Evolutionary conservation across 1,284 basidiomycete genomes (phyloP).

Genomic region (Ustilago trichophora): DNA sequence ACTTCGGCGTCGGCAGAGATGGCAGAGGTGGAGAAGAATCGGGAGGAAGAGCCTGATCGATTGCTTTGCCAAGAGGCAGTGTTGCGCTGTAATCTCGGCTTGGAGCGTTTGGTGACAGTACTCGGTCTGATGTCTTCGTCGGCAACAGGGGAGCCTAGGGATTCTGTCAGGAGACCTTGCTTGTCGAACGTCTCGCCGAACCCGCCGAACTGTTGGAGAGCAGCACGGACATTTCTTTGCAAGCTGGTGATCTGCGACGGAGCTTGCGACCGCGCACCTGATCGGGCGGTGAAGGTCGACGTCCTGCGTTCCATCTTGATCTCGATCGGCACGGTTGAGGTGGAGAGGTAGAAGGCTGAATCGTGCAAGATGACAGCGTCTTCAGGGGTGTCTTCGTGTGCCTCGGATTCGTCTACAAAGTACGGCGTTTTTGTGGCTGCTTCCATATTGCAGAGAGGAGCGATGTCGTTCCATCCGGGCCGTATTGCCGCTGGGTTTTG

Average conservation of each 20-base stretch:
- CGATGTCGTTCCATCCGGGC: constrained; percentile 46
- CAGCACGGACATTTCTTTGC: constrained; percentile 8
- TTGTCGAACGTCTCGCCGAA: constrained; percentile 18
- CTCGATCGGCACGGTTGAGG: constrained; percentile 9
- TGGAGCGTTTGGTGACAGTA: not conserved
- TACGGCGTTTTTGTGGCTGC: constrained; percentile 6
- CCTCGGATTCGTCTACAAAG: constrained; percentile 35
- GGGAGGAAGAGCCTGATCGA: not conserved
- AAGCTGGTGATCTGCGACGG: not conserved
- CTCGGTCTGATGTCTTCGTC: not conserved
- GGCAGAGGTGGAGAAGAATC: constrained; percentile 17
- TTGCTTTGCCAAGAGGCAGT: constrained; percentile 1
- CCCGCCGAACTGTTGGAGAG: constrained; percentile 28
- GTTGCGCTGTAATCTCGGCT: not conserved
- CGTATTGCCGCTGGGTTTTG: constrained; percentile 36
- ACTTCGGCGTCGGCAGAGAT: constrained; percentile 1
- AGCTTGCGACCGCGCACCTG: not conserved
- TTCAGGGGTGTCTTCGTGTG: constrained; percentile 13
- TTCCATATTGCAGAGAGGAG: constrained; percentile 26
- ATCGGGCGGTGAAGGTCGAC: constrained; percentile 3
- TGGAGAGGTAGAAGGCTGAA: constrained; percentile 29
- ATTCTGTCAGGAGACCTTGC: constrained; percentile 1
- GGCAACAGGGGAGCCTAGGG: not conserved
- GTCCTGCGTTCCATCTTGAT: constrained; percentile 39
- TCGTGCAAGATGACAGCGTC: constrained; percentile 33